Evolutionary conservation across 2,329 filamentous ascomycete genomes (phyloP), one percentile per base, ranked within the genome.

Genomic region (Colletotrichum filicis): DNA sequence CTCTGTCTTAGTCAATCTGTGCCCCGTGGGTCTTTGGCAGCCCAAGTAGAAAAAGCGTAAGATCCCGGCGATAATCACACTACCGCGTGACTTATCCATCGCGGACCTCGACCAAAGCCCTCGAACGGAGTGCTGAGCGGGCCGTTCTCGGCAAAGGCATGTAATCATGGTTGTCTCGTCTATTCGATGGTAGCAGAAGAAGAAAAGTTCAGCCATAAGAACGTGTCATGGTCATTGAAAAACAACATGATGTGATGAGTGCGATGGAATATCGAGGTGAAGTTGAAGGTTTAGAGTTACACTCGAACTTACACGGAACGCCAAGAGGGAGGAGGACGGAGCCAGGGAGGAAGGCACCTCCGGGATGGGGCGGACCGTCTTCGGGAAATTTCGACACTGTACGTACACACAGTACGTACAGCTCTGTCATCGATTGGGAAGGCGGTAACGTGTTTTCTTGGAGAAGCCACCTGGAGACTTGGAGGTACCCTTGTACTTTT

Each of bases 381-480:
- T 56, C 26, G 12, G 3, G 1, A 5, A n/a, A 35, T 1, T 1
- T 1, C 0, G 1, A 5, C n/a, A 66, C 55, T 66, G 63, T 46
- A 6, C 32, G 3, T 22, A 7, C 4, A 52, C 55, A 66, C 65
- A 19, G 66, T 68, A 14, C 52, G 37, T 19, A 1, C 37, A 2
- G 0, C 32, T 24, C 22, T 14, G 4, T 12, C 6, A 16, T 57
- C 19, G 19, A 66, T 65, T n/a, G 5, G 60, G 66, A 73, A 71
- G 71, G 71, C 71, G 71, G 71, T 73, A 46, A 66, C 55, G 56
- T 66, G 26, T 57, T 42, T 57, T 52, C 61, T 26, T 61, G 12
- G 56, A 73, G 71, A 73, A 73, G 71, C 55, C 71, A 73, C 66
- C 22, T 73, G 66, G 60, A 60, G 59, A 32, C 30, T 46, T 26